Conservation (phyloP, 148 eudicot species). For the Tetragonia tetragonoides region DNA sequence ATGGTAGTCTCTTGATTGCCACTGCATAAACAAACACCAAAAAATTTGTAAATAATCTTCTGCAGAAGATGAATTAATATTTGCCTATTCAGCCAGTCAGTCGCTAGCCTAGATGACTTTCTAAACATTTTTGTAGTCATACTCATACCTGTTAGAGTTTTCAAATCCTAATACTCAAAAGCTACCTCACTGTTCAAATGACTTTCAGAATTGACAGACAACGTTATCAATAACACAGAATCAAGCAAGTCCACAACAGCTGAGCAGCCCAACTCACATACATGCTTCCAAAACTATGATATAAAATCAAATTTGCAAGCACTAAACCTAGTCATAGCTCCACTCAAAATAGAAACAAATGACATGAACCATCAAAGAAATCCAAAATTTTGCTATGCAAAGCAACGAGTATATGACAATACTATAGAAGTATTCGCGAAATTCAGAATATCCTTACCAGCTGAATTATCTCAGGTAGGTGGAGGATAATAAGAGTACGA, state of each 20-base stretch:
- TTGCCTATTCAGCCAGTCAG: neutral
- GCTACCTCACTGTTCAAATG: neutral
- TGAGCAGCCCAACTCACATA: neutral
- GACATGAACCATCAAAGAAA: too few species aligned
- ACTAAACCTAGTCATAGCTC: too few species aligned
- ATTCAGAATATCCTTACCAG: constrained; percentile 8
- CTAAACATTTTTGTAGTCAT: neutral
- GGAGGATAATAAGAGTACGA: constrained; percentile 31
- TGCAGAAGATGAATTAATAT: neutral
- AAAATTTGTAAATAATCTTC: neutral
- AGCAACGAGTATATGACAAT: neutral
- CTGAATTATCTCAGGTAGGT: constrained; percentile 42
- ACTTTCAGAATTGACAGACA: neutral
- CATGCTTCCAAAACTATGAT: neutral
- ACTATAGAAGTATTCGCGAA: neutral
- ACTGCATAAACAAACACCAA: neutral
- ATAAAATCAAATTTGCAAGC: too few species aligned
- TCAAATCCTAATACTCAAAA: neutral
- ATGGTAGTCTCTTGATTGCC: neutral
- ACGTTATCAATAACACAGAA: neutral
- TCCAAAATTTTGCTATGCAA: neutral
- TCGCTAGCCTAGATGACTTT: neutral
- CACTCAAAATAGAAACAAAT: too few species aligned
- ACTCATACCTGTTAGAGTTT: too few species aligned
- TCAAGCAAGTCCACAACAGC: neutral